These are phyloP conservation scores for Apiospora kogelbergensis DNA, from an alignment of 2,329 filamentous ascomycete species.

Conservation along the genomic window DNA sequence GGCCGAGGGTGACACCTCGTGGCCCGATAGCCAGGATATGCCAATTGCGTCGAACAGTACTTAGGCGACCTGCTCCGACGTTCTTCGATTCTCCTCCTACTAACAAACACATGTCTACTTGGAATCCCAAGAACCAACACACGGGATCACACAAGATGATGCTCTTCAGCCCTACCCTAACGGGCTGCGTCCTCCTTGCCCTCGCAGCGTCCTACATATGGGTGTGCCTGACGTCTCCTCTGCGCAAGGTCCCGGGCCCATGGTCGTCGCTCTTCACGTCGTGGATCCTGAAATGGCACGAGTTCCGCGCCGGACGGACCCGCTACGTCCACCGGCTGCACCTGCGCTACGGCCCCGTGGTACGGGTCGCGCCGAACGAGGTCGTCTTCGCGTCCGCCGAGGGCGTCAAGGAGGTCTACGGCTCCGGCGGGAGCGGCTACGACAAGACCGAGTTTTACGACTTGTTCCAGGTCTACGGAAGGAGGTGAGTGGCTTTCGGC, in stretches of 20 bases:
- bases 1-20: neutral
- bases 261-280: slow-evolving; percentile 48
- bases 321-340: slow-evolving; percentile 57
- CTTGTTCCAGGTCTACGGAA: slow-evolving; percentile 57
- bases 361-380: slow-evolving; percentile 59
- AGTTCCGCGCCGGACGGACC: slow-evolving; percentile 53
- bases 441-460: slow-evolving; percentile 67
- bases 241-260: slow-evolving; percentile 49
- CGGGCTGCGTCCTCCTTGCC: neutral
- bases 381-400: slow-evolving; percentile 56
- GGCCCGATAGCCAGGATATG: neutral
- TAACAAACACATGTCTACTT: neutral
- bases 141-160: neutral
- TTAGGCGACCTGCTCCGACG: neutral
- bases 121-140: neutral
- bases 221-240: slow-evolving; percentile 34
- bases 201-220: slow-evolving; percentile 21
- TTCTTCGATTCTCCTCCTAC: too few species aligned
- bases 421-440: slow-evolving; percentile 60
- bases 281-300: slow-evolving; percentile 53
- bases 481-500: slow-evolving; percentile 40
- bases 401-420: slow-evolving; percentile 64
- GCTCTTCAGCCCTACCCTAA: neutral
- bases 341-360: slow-evolving; percentile 53
- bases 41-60: neutral